These are phyloP conservation scores for Stephania yunnanensis DNA, from an alignment of 164 flowering plant genomes.

Conservation along the genomic window DNA sequence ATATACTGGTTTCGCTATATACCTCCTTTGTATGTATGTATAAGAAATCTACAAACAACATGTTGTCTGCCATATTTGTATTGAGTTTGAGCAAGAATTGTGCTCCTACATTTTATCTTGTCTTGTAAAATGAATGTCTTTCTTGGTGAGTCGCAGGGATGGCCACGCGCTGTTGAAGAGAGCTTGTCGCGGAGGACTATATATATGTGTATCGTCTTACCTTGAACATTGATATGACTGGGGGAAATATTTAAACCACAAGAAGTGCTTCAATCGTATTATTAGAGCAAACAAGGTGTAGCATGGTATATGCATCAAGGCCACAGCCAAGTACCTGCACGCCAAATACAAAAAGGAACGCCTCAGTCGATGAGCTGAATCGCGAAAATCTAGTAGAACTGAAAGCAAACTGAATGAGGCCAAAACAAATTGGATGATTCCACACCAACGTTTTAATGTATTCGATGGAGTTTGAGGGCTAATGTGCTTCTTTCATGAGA, in stretches of 20 bases:
- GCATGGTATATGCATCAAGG: slow-evolving; percentile 82
- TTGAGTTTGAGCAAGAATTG: not conserved
- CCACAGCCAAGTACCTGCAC: slow-evolving; percentile 75
- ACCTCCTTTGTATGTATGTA: not conserved
- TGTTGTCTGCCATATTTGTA: not conserved
- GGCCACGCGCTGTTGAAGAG: not conserved
- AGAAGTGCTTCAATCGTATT: slow-evolving; percentile 48
- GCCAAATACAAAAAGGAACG: not conserved
- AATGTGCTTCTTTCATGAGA: not conserved
- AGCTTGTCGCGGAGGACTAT: not conserved
- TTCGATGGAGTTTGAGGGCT: not conserved
- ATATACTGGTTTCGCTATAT: not conserved
- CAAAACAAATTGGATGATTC: not conserved
- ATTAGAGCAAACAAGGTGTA: slow-evolving; percentile 61
- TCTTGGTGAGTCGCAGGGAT: not conserved
- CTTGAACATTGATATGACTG: slow-evolving; percentile 40
- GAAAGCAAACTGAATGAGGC: not conserved
- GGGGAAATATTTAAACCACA: slow-evolving; percentile 57
- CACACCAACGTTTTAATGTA: not conserved
- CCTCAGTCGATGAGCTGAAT: not conserved
- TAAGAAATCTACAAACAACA: not conserved
- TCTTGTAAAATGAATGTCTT: not conserved
- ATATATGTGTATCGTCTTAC: not conserved
- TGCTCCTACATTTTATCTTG: not conserved
- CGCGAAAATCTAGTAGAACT: not conserved